A percentile compares a stretch with the other conserved stretches of the same genome.
Conservation (phyloP, 2,329 filamentous ascomycete species). For the Periconia sp. region DNA sequence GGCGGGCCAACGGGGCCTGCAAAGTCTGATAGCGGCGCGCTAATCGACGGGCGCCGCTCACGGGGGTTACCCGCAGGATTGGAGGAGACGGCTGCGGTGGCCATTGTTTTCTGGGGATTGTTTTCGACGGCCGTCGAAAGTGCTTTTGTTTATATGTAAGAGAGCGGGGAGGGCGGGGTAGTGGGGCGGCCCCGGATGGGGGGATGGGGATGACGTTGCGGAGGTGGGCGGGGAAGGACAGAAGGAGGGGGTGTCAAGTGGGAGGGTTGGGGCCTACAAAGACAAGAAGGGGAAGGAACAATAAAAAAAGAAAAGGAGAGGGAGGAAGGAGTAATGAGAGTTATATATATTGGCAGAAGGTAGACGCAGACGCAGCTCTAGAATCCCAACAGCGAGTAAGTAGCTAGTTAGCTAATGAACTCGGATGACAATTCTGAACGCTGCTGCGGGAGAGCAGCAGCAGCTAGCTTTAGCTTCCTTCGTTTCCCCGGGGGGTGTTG, state of each 20-base stretch:
- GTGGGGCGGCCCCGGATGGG: constrained; percentile 16
- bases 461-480: no score
- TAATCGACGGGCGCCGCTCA: constrained; percentile 78
- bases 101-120: constrained; percentile 31
- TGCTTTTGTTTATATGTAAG: constrained; percentile 23
- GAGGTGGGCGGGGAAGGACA: constrained; percentile 2
- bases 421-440: no score
- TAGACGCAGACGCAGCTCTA: no score
- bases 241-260: no score
- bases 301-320: neutral
- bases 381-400: no score
- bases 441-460: no score
- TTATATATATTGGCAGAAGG: no score
- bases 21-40: constrained; percentile 83
- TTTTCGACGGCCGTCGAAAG: constrained; percentile 31
- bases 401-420: no score
- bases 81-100: constrained; percentile 37
- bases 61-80: constrained; percentile 40
- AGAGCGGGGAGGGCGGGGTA: constrained; percentile 30
- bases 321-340: neutral
- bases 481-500: no score
- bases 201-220: constrained; percentile 4
- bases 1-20: constrained; percentile 78
- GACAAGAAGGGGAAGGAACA: constrained; percentile 5
- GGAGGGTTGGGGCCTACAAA: no score